Base-by-base conservation (phyloP, 2,329 filamentous ascomycete genomes). In the Teratosphaeria pseudoeucalypti region DNA sequence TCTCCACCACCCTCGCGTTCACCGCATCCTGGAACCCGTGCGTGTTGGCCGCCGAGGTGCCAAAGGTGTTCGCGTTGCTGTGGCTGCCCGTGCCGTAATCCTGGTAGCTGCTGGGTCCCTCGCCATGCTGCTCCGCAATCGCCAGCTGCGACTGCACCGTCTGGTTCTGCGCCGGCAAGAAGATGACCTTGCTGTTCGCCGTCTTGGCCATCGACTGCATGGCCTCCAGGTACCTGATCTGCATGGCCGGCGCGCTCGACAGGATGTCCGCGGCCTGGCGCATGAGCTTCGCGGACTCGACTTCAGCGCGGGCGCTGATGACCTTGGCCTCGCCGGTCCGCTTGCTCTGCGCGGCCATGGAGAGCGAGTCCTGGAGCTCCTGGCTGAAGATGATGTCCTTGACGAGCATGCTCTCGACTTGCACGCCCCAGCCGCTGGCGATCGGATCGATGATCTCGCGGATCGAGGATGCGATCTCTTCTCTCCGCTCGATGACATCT, bases 171-270 rank as follows among this genome's bases (percentile, higher is more conserved):
- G 37, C 49, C 11, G 88, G 88, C 66, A 94, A 72, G 81, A 94
- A 92, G 68, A 92, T 92, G 69, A 94, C 88, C 78, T 95, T 95
- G 75, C 81, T 83, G 76, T 91, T 95, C 55, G 91, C 90, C 0
- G 85, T 84, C 83, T 96, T 97, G 68, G 94, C 94, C 92, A 99
- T 99, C 52, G 90, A 84, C 75, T 97, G 94, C 92, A 97, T 97
- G 3, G 94, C 92, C 78, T 99, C 94, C 66, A 99, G 87, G 75
- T 97, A 97, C 66, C 92, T 82, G 78, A 96, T 96, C 78, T 96
- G 92, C 94, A 99, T 99, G 67, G 94, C 94, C 2, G 94, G 94
- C 0, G 92, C 92, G 16, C 85, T 90, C 63, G 85, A 89, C 56
- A 99, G 77, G 67, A 97, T 96, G 72, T 99, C 92, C 74, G 94